These are phyloP conservation scores for Aspergillus fumigatiaffinis DNA, from an alignment of 2,329 filamentous ascomycete genomes.

Conservation along the genomic window DNA sequence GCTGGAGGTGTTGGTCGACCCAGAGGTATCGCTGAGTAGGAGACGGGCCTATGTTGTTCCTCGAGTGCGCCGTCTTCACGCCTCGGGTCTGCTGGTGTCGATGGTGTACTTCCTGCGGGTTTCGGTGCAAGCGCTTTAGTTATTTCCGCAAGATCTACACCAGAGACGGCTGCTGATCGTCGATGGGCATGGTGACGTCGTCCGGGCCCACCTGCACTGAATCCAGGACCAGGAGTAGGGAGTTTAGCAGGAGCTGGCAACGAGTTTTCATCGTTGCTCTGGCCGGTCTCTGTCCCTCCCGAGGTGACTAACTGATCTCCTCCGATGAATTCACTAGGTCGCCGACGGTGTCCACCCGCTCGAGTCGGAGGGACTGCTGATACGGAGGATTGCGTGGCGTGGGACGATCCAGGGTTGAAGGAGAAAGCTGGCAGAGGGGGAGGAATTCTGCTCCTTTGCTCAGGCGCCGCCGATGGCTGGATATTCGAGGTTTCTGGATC, in stretches of 20 bases:
- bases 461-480: conserved; percentile 43
- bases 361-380: conserved; percentile 49
- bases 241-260: conserved; percentile 21
- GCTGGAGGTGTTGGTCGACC: conserved; percentile 30
- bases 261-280: conserved; percentile 21
- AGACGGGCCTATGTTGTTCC: conserved; percentile 28
- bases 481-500: conserved; percentile 35
- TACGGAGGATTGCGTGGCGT: conserved; percentile 49
- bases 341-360: conserved; percentile 64
- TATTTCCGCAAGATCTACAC: conserved; percentile 66
- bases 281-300: conserved; percentile 58
- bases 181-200: conserved; percentile 74
- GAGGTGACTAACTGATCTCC: conserved; percentile 53
- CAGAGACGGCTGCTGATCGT: conserved; percentile 76
- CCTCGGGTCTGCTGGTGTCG: conserved; percentile 43
- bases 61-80: conserved; percentile 24
- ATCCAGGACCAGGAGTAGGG: conserved; percentile 31
- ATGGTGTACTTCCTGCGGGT: conserved; percentile 57
- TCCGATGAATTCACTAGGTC: conserved; percentile 82
- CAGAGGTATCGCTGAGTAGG: conserved; percentile 30
- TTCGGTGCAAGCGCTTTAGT: conserved; percentile 42
- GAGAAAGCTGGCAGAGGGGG: conserved; percentile 36
- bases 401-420: conserved; percentile 31
- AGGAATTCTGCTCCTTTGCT: conserved; percentile 46
- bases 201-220: conserved; percentile 46